Base-by-base conservation (phyloP, 805 yeast species). In the Zygosaccharomyces rouxii region DNA sequence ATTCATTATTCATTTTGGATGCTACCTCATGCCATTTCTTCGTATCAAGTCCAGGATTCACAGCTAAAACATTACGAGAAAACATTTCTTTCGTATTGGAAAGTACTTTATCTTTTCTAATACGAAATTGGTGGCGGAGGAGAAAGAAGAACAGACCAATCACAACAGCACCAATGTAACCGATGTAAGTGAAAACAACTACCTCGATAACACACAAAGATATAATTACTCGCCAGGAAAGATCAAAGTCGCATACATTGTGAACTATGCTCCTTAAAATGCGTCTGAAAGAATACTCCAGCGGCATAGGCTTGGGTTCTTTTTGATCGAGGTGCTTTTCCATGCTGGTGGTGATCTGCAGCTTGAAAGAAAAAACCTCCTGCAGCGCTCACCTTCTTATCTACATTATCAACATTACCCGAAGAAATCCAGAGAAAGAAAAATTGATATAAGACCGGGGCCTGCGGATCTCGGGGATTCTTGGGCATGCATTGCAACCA, bases 1-100 rank as follows among this genome's bases (percentile, higher is more conserved):
- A 22, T 19, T 30, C n/a, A 9, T 11, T 13, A 35, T 46, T 46
- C 35, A 46, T 14, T 16, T 18, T 14, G 21, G 19, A 13, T 23
- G 49, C 49, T 3, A 46, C 45, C 41, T 35, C 28, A 14, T 35
- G 21, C 49, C 45, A 40, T 33, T 40, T 25, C 22, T 5, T 28
- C 4, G 16, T 16, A 38, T 38, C 41, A 19, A 38, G 7, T 7
- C 41, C 41, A 18, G 41, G 41, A 22, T 38, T 26, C 6, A n/a
- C 10, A 3, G 19, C 23, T 35, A 35, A 22, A 16, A 35, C 42
- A 26, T 10, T 6, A 22, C 35, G 16, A 28, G 43, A 14, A 33
- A 23, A 40, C 35, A 22, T 40, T 28, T 14, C n/a, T 16, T 16
- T 28, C 7, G 35, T n/a, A 28, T 23, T 13, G 35, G 30, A 28